phyloP scores from a whole-genome alignment of 2,329 filamentous ascomycete species.

The Aquanectria penicillioides region DNA sequence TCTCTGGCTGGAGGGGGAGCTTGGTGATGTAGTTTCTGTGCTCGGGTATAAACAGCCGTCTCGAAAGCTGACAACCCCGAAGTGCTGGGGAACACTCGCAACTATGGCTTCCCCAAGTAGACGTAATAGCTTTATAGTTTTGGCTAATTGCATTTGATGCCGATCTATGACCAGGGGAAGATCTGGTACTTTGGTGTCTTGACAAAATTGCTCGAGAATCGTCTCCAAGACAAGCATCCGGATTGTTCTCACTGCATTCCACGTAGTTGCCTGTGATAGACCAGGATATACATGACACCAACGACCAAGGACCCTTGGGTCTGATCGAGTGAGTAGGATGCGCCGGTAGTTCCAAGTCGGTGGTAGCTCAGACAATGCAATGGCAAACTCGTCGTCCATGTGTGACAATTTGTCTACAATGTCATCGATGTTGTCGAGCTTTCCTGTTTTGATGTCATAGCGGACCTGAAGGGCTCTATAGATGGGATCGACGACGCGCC shows the following conservation, averaged over 20 bases:
- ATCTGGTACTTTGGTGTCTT: slow-evolving; percentile 20
- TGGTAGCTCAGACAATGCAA: slow-evolving; percentile 51
- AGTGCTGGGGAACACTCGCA: slow-evolving; percentile 60
- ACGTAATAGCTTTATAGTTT: slow-evolving; percentile 50
- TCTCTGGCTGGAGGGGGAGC: slow-evolving; percentile 43
- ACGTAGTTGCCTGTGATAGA: slow-evolving; percentile 56
- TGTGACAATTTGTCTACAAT: slow-evolving; percentile 49
- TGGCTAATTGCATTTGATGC: slow-evolving; percentile 50
- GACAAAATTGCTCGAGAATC: slow-evolving; percentile 54
- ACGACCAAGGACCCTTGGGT: slow-evolving; percentile 54
- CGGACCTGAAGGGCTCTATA: slow-evolving; percentile 58
- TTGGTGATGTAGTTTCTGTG: slow-evolving; percentile 34
- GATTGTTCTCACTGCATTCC: slow-evolving; percentile 59
- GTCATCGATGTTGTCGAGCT: slow-evolving; percentile 47
- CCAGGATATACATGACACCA: slow-evolving; percentile 58
- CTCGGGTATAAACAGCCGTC: slow-evolving; percentile 43
- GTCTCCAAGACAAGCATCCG: slow-evolving; percentile 60
- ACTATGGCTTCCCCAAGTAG: slow-evolving; percentile 54
- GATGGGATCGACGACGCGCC: slow-evolving; percentile 55
- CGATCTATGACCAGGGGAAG: slow-evolving; percentile 41
- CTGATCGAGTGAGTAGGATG: slow-evolving; percentile 50
- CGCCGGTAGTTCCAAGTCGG: slow-evolving; percentile 54
- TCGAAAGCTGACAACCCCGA: slow-evolving; percentile 56
- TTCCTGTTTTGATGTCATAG: slow-evolving; percentile 55
- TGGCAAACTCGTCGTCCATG: slow-evolving; percentile 56